phyloP scores from a whole-genome alignment of 257 asterid genomes.

The Solanum arcanum region DNA sequence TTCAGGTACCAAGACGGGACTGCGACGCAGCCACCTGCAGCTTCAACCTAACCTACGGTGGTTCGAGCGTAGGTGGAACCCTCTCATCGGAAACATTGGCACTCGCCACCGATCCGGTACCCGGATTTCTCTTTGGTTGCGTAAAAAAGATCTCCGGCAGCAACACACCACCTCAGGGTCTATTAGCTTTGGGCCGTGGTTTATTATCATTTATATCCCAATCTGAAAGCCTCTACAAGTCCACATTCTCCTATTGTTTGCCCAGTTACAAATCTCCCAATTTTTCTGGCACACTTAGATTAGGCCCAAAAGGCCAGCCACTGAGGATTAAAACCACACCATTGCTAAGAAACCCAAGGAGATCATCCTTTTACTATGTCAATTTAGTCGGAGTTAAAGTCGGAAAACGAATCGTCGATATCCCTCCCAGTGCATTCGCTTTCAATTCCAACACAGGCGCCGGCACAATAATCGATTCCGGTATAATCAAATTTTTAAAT shows the following conservation, averaged over 20 bases:
- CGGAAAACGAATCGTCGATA: conserved; percentile 30
- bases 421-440: conserved; percentile 47
- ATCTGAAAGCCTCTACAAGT: conserved; percentile 35
- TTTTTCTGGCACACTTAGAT: conserved; percentile 46
- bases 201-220: conserved; percentile 53
- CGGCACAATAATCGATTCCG: conserved; percentile 76
- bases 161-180: conserved; percentile 59
- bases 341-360: conserved; percentile 50
- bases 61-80: conserved; percentile 39
- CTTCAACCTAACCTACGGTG: conserved; percentile 63
- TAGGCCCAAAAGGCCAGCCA: conserved; percentile 75
- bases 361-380: conserved; percentile 73
- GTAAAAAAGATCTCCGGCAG: conserved; percentile 33
- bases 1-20: conserved; percentile 44
- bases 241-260: conserved; percentile 77
- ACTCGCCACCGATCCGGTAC: conserved; percentile 44
- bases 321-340: conserved; percentile 44
- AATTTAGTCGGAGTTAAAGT: conserved; percentile 50
- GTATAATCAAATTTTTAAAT: conserved; percentile 1
- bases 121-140: conserved; percentile 55
- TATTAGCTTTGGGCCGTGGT: conserved; percentile 76
- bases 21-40: conserved; percentile 43
- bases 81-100: conserved; percentile 49
- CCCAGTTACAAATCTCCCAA: conserved; percentile 55
- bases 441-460: conserved; percentile 61